Base-by-base conservation (phyloP, 192 early-diverging fungal genomes). In the Lunasporangiospora selenospora region DNA sequence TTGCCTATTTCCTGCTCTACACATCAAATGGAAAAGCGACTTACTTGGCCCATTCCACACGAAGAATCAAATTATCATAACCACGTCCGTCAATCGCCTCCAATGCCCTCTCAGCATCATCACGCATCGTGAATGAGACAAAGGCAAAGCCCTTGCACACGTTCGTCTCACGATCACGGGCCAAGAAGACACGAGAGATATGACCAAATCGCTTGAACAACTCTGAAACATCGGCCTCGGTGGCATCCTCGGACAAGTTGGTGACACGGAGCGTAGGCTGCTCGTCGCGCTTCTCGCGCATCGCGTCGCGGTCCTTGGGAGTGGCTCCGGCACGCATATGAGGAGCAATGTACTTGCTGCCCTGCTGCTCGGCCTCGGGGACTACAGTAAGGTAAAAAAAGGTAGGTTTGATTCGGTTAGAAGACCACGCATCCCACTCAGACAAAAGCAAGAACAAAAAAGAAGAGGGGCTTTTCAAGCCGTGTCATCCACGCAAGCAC, bases 131-230 rank as follows among this genome's bases (percentile, higher is more conserved):
- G 78, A 92, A 99, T 32, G 87, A 91, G 31, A 99, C 92, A 76
- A 97, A 99, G 24, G 95, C 97, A 61, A 92, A 98, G 33, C 97
- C 97, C 79, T 94, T 95, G 90, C 95, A 96, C 19, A 80, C 61
- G 59, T 87, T 86, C 21, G 90, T 93, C 39, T 92, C 88, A 46
- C 90, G 87, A 82, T 96, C 92, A 51, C 87, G 87, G 9, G 94
- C 90, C 47, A 97, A 84, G 75, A 90, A 96, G 63, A 93, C 89
- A 59, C 94, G 89, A 12, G 85, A 81, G 27, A 92, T 89, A 58
- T 77, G 77, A 48, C 97, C 97, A 62, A 98, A 98, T 26, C 89
- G 85, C 50, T 80, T 80, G 82, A 94, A 91, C 38, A 99, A 85
- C 45, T 96, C 93, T 58, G 87, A 84, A 51, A 99, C 85, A 75